Evolutionary conservation across 1,139 yeast genomes (phyloP), one percentile per base, ranked within the genome.

Genomic region (Entelexis sorbosivorans): DNA sequence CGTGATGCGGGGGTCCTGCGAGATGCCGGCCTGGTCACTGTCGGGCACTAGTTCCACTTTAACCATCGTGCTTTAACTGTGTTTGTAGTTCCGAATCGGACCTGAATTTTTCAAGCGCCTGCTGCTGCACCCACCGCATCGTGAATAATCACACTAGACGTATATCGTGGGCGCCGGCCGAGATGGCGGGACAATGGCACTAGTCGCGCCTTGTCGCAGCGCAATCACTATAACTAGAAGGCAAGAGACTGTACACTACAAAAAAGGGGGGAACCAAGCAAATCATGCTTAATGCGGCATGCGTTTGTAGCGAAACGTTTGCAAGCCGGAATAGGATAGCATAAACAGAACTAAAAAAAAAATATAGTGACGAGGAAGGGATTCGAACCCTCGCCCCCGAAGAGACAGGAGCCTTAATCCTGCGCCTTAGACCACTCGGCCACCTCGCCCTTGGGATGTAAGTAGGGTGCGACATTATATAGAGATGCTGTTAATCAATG

Each of bases 31-130:
- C 57, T 62, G 61, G 54, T 64, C 70, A 53, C 63, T 66, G 52
- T 69, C 73, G 59, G 59, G 81, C 59, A 82, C 76, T 69, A 80
- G 84, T 40, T 87, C 81, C 66, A 82, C 79, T 64, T 80, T 79
- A 60, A 82, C 89, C 89, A 82, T 82, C 26, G 24, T 19, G 36
- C 29, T 19, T 39, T 26, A 17, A 3, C 8, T 31, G 29, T 22
- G 36, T 20, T 42, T 19, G 36, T 20, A 16, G 29, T 31, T 19
- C 29, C 35, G 10, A 31, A 14, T 14, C 28, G 29, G 11, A 20
- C 36, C 36, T 14, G 36, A 32, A 31, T 42, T 42, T 31, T 42
- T 42, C 45, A 42, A 22, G 28, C 28, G 9, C 16, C 35, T 8
- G 29, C 20, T 10, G 40, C 40, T 11, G 40, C 28, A 11, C 28